phyloP scores from a whole-genome alignment of 163 green algal species.

The Coccomyxa subellipsoidea region DNA sequence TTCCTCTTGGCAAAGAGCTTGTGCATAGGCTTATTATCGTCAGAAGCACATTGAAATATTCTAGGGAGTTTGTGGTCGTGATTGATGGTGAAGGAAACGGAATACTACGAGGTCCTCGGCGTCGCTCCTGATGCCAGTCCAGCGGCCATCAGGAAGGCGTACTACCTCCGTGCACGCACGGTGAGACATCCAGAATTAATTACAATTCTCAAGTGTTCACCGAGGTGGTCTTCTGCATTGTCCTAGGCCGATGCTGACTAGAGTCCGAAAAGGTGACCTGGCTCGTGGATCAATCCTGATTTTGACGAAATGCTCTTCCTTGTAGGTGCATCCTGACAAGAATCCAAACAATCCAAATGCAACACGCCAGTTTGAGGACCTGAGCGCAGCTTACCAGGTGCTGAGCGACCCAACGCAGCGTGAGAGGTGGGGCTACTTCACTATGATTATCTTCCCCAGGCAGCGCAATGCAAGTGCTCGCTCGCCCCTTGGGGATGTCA shows the following conservation, averaged over 20 bases:
- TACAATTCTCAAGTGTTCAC: not conserved
- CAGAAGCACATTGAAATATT: not conserved
- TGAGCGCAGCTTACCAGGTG: conserved; percentile 66
- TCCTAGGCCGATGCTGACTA: not conserved
- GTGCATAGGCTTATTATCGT: not conserved
- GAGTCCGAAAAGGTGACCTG: not conserved
- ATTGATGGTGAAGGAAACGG: conserved; percentile 45
- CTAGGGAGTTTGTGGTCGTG: not conserved
- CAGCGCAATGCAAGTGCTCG: no score
- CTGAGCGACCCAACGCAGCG: conserved; percentile 29
- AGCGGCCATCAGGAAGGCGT: conserved; percentile 67
- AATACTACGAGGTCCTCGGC: conserved; percentile 60
- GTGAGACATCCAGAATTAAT: conserved; percentile 2
- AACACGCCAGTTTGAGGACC: conserved; percentile 50
- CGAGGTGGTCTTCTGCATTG: not conserved
- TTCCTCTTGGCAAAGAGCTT: not conserved
- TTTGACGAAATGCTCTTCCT: not conserved
- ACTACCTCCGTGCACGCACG: conserved; percentile 53
- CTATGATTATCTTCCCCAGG: no score
- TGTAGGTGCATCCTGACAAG: conserved; percentile 69
- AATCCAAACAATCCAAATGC: conserved; percentile 53
- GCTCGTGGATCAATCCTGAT: not conserved
- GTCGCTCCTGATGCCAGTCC: conserved; percentile 43
- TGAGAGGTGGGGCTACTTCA: conserved; percentile 14
- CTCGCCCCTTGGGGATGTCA: no score